Percentiles rank a stretch among this genome's conserved stretches.
Evolutionary conservation across 2,329 filamentous ascomycete species (phyloP).

Genomic region (Ploettnerulaceae sp.): DNA sequence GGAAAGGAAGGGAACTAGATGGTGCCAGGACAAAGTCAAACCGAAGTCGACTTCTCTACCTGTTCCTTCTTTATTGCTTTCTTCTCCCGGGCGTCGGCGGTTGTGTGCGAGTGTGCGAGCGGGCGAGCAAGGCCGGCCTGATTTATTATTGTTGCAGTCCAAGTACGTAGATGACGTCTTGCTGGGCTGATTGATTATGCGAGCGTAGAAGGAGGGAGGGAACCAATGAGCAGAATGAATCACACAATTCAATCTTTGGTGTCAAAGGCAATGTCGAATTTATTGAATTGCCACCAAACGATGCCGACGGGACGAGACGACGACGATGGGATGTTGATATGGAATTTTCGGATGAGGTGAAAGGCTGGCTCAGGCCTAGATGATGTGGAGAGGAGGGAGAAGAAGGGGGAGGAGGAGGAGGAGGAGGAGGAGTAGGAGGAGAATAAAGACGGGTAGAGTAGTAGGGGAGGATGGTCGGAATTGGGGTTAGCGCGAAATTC

Average conservation of each 20-base stretch:
- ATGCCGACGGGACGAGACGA: too few relatives aligned
- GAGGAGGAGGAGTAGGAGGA: constrained; percentile 11
- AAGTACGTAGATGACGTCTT: constrained; percentile 18
- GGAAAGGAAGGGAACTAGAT: constrained; percentile 14
- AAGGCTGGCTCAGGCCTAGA: constrained; percentile 33
- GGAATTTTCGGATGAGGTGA: constrained; percentile 11
- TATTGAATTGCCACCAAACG: too few relatives aligned
- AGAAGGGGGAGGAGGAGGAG: constrained; percentile 12
- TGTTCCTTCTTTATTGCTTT: constrained; percentile 30
- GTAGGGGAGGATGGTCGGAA: background rate
- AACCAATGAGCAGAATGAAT: background rate
- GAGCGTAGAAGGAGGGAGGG: constrained; percentile 7
- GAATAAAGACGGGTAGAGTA: constrained; percentile 7
- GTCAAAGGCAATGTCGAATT: constrained; percentile 2
- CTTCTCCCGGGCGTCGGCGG: constrained; percentile 7
- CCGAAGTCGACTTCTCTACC: constrained; percentile 25
- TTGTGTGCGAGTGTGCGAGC: background rate
- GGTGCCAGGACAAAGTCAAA: constrained; percentile 30
- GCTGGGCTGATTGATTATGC: constrained; percentile 10
- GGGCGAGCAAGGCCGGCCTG: constrained; percentile 2
- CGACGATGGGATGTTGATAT: background rate
- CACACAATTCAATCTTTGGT: too few relatives aligned
- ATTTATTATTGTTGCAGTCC: background rate
- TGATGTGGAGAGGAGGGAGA: constrained; percentile 15
- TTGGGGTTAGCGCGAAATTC: background rate